Conservation (phyloP, 2,329 filamentous ascomycete genomes). For the Sphaerostilbella broomeana region DNA sequence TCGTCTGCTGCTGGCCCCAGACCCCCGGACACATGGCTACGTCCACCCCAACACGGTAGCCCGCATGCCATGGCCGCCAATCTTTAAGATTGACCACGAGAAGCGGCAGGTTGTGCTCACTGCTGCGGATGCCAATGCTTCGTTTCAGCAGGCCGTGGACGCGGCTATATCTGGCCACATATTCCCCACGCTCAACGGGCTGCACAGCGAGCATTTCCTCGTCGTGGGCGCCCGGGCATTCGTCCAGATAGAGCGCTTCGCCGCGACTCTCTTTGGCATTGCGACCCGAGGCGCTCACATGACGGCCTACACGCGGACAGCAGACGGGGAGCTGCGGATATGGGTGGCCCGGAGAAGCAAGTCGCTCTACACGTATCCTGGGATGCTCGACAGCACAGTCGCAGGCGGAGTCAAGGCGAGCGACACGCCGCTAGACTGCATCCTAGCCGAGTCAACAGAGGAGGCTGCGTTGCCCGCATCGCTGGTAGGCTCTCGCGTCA, state of each 20-base stretch:
- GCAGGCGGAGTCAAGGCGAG: conserved; percentile 67
- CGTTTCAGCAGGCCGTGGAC: conserved; percentile 35
- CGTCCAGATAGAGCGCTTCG: conserved; percentile 52
- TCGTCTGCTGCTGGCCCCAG: conserved; percentile 38
- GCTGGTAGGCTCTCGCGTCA: conserved; percentile 22
- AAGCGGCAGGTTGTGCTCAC: conserved; percentile 28
- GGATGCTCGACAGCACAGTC: conserved; percentile 73
- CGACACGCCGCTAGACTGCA: conserved; percentile 58
- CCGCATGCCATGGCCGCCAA: conserved; percentile 40
- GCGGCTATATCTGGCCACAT: conserved; percentile 29
- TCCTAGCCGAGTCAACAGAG: conserved; percentile 66
- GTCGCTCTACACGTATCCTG: conserved; percentile 65
- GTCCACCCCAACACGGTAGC: conserved; percentile 39
- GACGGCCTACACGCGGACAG: conserved; percentile 48
- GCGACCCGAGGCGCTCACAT: conserved; percentile 60
- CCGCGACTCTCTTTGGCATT: conserved; percentile 59
- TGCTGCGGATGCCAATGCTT: conserved; percentile 28
- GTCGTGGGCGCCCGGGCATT: conserved; percentile 31
- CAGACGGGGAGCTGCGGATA: conserved; percentile 47
- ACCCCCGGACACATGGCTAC: conserved; percentile 43
- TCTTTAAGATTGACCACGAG: conserved; percentile 31
- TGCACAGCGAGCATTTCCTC: conserved; percentile 38
- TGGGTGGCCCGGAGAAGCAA: conserved; percentile 65
- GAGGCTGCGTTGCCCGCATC: conserved; percentile 48
- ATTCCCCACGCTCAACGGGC: conserved; percentile 33